Base-by-base conservation (phyloP, 306 rosid species). In the cucumber (Cucumis sativus) region DNA sequence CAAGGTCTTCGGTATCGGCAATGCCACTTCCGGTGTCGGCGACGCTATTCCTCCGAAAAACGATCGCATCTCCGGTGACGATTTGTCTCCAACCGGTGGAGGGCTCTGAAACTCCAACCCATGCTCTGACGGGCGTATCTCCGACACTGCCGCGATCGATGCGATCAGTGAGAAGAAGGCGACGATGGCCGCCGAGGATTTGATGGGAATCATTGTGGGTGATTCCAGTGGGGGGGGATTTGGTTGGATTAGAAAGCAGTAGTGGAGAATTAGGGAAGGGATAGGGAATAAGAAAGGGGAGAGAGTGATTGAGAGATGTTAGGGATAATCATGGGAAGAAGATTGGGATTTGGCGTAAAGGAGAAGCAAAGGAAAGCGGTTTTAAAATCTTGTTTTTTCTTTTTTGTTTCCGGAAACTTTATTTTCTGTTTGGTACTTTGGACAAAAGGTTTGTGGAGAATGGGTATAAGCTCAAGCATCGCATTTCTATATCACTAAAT, bases 101-200 rank as follows among this genome's bases (percentile, higher is more conserved):
- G 81, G 66, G 51, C 81, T 77, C 83, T 91, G 93, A 86, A 68
- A 88, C 8, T 21, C 80, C 55, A 95, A 84, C 1, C 98, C 97
- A 75, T 95, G 98, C 35, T 89, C 83, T 52, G 98, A 88, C 3
- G 98, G 98, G 45, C 97, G 90, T 73, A 91, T 85, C 59, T 94
- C 98, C 37, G 77, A 78, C 7, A 80, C 84, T 51, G 81, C n/a
- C 78, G 85, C 75, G 8, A 77, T 4, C 8, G 79, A 11, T 0
- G 62, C 47, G 81, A 76, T 0, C 4, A 81, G 11, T 59, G 57
- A 62, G 70, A 71, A 33, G 45, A 56, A 58, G 16, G 79, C 9
- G 45, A 20, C 43, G 6, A 78, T 49, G 66, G 30, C 52, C 15
- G 65, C 76, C 2, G 54, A 40, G 3, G 57, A 5, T 63, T 76